phyloP scores from a whole-genome alignment of 2,329 filamentous ascomycete genomes.

The Claviceps paspali region DNA sequence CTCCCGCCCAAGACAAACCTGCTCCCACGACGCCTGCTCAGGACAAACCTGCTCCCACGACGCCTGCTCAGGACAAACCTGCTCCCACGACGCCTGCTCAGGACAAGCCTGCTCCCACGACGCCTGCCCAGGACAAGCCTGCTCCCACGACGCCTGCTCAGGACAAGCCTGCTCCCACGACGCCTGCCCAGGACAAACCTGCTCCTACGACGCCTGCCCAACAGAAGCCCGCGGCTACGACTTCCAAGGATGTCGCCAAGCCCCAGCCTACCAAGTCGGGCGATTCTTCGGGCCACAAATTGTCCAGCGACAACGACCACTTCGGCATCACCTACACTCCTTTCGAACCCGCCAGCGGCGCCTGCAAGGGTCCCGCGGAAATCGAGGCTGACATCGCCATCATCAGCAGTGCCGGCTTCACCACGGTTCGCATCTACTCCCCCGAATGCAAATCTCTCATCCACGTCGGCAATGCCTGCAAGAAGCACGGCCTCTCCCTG shows the following conservation, averaged over 20 bases:
- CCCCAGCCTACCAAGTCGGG: too few relatives aligned
- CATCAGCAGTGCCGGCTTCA: slow-evolving; percentile 54
- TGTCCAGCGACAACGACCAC: slow-evolving; percentile 33
- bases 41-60: too few relatives aligned
- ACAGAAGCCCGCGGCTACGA: too few relatives aligned
- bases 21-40: too few relatives aligned
- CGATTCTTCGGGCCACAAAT: slow-evolving; percentile 10
- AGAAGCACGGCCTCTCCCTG: slow-evolving; percentile 54
- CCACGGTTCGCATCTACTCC: slow-evolving; percentile 67
- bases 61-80: too few relatives aligned
- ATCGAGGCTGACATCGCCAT: slow-evolving; percentile 44
- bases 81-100: background rate
- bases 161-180: too few relatives aligned
- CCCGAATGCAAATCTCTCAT: slow-evolving; percentile 77
- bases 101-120: too few relatives aligned
- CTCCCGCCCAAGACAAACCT: too few relatives aligned
- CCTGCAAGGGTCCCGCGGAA: slow-evolving; percentile 48
- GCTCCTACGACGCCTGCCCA: too few relatives aligned
- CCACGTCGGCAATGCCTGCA: slow-evolving; percentile 56
- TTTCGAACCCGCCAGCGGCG: slow-evolving; percentile 39
- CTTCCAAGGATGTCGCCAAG: background rate
- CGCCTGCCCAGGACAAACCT: too few relatives aligned
- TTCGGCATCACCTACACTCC: slow-evolving; percentile 73
- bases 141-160: too few relatives aligned
- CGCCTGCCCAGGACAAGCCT: too few relatives aligned